These are phyloP conservation scores for Mycena sanguinolenta DNA, from an alignment of 768 basidiomycete genomes.

Conservation along the genomic window DNA sequence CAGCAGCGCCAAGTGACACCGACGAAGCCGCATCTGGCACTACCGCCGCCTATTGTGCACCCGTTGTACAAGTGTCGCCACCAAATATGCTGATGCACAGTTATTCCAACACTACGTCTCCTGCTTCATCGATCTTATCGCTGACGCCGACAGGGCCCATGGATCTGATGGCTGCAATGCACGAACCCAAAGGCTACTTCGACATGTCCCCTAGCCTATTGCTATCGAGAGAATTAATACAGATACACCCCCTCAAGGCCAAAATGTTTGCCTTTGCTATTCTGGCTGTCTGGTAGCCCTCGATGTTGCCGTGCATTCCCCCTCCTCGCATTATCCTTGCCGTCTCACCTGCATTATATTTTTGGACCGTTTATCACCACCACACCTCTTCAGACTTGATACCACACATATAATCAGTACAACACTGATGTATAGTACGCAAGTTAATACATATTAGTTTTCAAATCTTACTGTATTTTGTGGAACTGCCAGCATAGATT, in stretches of 20 bases:
- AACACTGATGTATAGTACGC: too few species aligned
- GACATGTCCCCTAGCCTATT: slow-evolving; percentile 56
- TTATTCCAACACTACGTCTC: slow-evolving; percentile 67
- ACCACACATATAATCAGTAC: too few species aligned
- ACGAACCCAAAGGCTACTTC: slow-evolving; percentile 44
- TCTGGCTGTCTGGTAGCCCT: slow-evolving; percentile 70
- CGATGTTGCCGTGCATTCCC: too few species aligned
- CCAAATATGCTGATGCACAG: slow-evolving; percentile 70
- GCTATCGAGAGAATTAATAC: slow-evolving; percentile 46
- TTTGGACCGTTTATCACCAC: too few species aligned
- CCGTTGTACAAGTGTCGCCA: slow-evolving; percentile 46
- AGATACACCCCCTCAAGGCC: slow-evolving; percentile 62
- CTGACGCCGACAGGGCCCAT: slow-evolving; percentile 69
- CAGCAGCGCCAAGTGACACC: slow-evolving; percentile 51
- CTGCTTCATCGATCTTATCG: slow-evolving; percentile 73
- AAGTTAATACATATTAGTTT: too few species aligned
- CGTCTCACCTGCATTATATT: slow-evolving; percentile 34
- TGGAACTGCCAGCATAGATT: too few species aligned
- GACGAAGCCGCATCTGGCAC: slow-evolving; percentile 44
- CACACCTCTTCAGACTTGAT: too few species aligned
- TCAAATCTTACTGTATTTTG: too few species aligned
- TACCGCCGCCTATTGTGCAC: slow-evolving; percentile 48
- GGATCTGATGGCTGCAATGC: slow-evolving; percentile 64
- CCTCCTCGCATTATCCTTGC: slow-evolving; percentile 40
- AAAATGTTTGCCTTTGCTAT: slow-evolving; percentile 78